Evolutionary conservation across 371 early-diverging fungal genomes (phyloP).

Genomic region (Apophysomyces trapeziformis): DNA sequence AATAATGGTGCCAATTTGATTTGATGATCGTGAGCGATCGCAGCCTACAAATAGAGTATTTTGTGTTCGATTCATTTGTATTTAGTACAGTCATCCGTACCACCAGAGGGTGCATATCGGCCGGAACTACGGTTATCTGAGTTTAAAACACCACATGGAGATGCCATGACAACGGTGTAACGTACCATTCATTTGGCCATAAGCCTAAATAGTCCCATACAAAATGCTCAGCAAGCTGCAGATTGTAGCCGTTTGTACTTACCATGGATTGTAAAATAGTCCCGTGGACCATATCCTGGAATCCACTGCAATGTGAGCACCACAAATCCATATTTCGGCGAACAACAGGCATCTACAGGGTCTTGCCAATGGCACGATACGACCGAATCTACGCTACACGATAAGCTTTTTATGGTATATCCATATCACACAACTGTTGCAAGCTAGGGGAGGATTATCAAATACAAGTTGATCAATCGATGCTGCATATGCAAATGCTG

Average conservation of each 20-base stretch:
- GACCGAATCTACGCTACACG: conserved; percentile 22
- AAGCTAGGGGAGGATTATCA: neutral
- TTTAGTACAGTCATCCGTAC: conserved; percentile 1
- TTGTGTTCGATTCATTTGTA: neutral
- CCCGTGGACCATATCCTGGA: conserved; percentile 45
- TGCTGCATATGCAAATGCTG: neutral
- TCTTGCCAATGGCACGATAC: conserved; percentile 51
- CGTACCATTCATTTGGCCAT: conserved; percentile 49
- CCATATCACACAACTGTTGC: neutral
- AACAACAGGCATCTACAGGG: conserved; percentile 64
- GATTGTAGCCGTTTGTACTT: neutral
- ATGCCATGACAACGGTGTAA: neutral
- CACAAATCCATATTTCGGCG: conserved; percentile 68
- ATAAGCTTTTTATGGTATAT: neutral
- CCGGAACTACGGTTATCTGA: conserved; percentile 28
- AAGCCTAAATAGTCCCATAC: conserved; percentile 42
- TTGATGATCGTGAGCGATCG: conserved; percentile 31
- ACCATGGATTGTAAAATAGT: conserved; percentile 60
- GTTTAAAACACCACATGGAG: neutral
- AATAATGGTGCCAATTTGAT: conserved; percentile 28
- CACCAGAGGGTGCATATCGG: conserved; percentile 29
- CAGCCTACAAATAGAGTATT: conserved; percentile 16
- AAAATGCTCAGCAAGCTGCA: conserved; percentile 17
- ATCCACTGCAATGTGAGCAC: conserved; percentile 62
- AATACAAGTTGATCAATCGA: neutral